A percentile compares a stretch with the other conserved stretches of the same genome.
Conservation (phyloP, 768 basidiomycete genomes). For the Boletus rubroflammeus region DNA sequence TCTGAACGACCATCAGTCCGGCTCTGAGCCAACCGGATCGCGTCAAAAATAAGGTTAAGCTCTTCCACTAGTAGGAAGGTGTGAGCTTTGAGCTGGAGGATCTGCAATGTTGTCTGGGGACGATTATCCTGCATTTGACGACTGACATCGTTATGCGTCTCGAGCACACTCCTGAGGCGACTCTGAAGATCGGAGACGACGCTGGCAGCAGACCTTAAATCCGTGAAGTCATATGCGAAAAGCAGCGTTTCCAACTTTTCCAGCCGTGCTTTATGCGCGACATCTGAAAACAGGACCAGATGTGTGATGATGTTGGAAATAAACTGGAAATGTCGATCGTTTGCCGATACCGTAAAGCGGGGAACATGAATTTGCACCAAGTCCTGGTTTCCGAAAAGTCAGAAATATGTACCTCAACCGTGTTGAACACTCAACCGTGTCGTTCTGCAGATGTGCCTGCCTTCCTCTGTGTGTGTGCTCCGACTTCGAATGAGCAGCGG, state of each 20-base stretch:
- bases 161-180: conserved; percentile 61
- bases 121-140: conserved; percentile 30
- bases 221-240: conserved; percentile 86
- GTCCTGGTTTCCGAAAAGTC: conserved; percentile 49
- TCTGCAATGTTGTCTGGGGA: conserved; percentile 47
- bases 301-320: conserved; percentile 86
- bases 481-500: conserved; percentile 43
- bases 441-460: conserved; percentile 52
- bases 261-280: conserved; percentile 71
- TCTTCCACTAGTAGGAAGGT: conserved; percentile 71
- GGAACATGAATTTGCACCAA: conserved; percentile 79
- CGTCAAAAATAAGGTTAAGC: conserved; percentile 81
- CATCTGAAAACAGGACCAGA: conserved; percentile 86
- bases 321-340: conserved; percentile 74
- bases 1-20: conserved; percentile 61
- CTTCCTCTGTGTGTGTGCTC: conserved; percentile 25
- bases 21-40: conserved; percentile 79
- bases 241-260: conserved; percentile 79
- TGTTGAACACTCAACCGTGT: conserved; percentile 47
- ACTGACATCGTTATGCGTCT: conserved; percentile 44
- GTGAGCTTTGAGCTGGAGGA: conserved; percentile 69
- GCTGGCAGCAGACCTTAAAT: conserved; percentile 63
- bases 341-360: conserved; percentile 82
- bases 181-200: conserved; percentile 72
- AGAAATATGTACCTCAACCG: conserved; percentile 2